A percentile compares a stretch with the other conserved stretches of the same genome.
Evolutionary conservation across 208 protist genomes (phyloP).

Genomic region (Crithidia mellificae): DNA sequence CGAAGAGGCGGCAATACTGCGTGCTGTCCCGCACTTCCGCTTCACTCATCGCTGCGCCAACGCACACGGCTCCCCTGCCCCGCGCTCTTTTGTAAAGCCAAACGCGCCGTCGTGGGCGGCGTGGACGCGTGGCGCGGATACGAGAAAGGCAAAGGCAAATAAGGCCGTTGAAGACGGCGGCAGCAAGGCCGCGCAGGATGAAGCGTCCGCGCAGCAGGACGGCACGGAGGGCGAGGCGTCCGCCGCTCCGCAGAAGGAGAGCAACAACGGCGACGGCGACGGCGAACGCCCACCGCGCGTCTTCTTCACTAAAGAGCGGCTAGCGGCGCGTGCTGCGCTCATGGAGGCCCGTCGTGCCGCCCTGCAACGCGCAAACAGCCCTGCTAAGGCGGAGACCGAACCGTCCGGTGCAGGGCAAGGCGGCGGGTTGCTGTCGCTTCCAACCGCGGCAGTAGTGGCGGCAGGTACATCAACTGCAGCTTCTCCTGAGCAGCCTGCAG

Average conservation of each 20-base stretch:
- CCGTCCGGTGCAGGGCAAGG: neutral
- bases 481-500: neutral
- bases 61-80: conserved; percentile 3
- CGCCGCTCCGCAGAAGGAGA: too few relatives aligned
- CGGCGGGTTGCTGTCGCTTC: neutral
- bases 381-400: conserved; percentile 1
- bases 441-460: neutral
- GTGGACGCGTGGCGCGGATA: conserved; percentile 9
- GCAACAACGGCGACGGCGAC: neutral
- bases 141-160: neutral
- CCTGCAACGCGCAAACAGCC: neutral
- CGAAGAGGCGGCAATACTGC: conserved; percentile 20
- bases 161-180: neutral
- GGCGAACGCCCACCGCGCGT: conserved; percentile 14
- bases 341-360: conserved; percentile 24
- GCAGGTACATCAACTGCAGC: too few relatives aligned
- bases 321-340: conserved; percentile 28
- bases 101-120: conserved; percentile 10
- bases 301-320: conserved; percentile 37
- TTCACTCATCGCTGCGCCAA: conserved; percentile 14
- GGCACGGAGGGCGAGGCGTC: neutral
- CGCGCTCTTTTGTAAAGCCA: neutral
- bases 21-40: conserved; percentile 21
- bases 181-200: neutral
- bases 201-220: neutral